Conservation (phyloP, 805 yeast genomes). For the Candida easanensis region DNA sequence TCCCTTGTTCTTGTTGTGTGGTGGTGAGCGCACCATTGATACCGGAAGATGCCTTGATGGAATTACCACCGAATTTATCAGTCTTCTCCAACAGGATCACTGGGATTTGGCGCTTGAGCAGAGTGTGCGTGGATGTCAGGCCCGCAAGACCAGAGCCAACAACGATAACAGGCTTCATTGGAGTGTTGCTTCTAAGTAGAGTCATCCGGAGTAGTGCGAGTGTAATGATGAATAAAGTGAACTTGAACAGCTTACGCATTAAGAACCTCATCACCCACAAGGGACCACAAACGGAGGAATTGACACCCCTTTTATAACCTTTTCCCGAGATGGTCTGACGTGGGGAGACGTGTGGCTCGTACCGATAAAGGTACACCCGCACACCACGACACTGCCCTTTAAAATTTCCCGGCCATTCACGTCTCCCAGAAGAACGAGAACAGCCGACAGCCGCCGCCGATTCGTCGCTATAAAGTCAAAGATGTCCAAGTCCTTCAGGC, state of each 20-base stretch:
- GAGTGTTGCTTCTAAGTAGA: background rate
- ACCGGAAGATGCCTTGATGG: conserved; percentile 61
- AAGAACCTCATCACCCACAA: no score
- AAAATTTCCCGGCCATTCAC: no score
- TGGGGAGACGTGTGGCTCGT: no score
- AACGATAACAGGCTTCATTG: conserved; percentile 36
- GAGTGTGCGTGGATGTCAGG: conserved; percentile 60
- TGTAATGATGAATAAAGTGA: background rate
- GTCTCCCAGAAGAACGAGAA: no score
- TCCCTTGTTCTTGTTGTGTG: conserved; percentile 48
- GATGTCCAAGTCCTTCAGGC: conserved; percentile 77
- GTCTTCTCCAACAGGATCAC: conserved; percentile 50
- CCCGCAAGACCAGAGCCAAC: conserved; percentile 85
- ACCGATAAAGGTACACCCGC: no score
- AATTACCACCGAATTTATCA: conserved; percentile 52
- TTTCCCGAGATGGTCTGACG: no score
- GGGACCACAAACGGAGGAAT: no score
- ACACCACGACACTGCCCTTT: no score
- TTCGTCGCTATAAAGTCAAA: no score
- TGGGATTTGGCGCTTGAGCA: conserved; percentile 38
- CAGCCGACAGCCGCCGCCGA: no score
- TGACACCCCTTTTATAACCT: no score
- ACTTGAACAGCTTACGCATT: background rate
- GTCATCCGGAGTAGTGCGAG: background rate
- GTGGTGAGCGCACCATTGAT: conserved; percentile 69